These are phyloP conservation scores for Cercophora sp. DNA, from an alignment of 495 filamentous ascomycete genomes.

Conservation along the genomic window DNA sequence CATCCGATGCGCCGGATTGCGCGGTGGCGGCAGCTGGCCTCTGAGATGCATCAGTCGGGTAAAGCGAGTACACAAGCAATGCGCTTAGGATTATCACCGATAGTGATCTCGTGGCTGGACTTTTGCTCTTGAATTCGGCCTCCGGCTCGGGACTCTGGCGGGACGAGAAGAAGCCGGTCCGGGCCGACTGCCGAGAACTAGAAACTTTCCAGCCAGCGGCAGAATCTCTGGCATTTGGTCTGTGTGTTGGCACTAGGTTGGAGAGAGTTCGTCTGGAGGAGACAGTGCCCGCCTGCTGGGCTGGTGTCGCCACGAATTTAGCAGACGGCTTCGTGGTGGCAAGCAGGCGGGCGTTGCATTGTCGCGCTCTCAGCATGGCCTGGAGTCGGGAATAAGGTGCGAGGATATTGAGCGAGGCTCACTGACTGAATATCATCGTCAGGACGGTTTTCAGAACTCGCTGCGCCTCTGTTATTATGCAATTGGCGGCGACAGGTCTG, in stretches of 20 bases:
- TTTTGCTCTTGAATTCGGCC: constrained; percentile 11
- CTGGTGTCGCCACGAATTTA: neutral
- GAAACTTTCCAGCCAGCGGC: neutral
- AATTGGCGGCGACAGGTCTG: no score
- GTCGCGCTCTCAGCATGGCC: neutral
- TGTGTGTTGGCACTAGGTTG: neutral
- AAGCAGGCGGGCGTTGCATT: neutral
- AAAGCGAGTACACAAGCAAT: constrained; percentile 40
- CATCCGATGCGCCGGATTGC: neutral
- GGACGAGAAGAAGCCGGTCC: constrained; percentile 10
- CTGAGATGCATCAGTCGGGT: constrained; percentile 37
- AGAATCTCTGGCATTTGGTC: neutral
- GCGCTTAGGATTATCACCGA: constrained; percentile 31
- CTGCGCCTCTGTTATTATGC: no score
- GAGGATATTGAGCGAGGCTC: no score
- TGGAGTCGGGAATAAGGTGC: no score
- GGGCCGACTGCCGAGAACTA: neutral
- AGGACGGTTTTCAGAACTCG: no score
- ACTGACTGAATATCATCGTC: no score
- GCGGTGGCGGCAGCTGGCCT: constrained; percentile 16
- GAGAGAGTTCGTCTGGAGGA: neutral
- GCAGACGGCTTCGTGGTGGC: neutral
- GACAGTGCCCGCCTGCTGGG: neutral
- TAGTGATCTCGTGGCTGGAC: constrained; percentile 11
- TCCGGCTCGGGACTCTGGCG: no score